Evolutionary conservation across 148 eudicot species (phyloP).

Genomic region (Chenopodium formosanum): DNA sequence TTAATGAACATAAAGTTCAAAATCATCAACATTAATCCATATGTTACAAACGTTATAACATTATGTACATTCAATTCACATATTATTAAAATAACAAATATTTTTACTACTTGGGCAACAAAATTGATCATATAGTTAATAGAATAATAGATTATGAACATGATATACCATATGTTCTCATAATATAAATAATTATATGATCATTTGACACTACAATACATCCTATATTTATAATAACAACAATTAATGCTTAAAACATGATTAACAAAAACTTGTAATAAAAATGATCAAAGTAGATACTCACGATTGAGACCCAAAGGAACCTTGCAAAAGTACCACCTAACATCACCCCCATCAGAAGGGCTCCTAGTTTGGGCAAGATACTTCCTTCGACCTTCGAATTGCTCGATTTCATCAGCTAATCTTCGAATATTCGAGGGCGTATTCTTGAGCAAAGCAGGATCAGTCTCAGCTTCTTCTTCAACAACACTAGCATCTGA

Average conservation of each 20-base stretch:
- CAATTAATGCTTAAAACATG: background rate
- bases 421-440: slow-evolving; percentile 75
- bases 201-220: no score
- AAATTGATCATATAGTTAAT: no score
- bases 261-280: background rate
- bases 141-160: no score
- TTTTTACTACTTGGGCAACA: no score
- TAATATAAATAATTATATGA: no score
- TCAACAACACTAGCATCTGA: slow-evolving; percentile 24
- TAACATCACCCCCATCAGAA: slow-evolving; percentile 88
- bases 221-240: no score
- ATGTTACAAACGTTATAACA: no score
- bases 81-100: no score
- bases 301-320: slow-evolving; percentile 71
- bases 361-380: slow-evolving; percentile 85
- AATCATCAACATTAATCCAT: no score
- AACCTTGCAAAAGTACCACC: slow-evolving; percentile 96
- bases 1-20: no score
- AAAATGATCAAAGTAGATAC: slow-evolving; percentile 18
- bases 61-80: no score
- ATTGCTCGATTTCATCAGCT: slow-evolving; percentile 82
- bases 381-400: slow-evolving; percentile 85
- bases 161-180: no score
- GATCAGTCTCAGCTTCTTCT: slow-evolving; percentile 49
- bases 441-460: slow-evolving; percentile 83